Evolutionary conservation across 2,329 filamentous ascomycete genomes (phyloP).

Genomic region (Cladosporium sp.): DNA sequence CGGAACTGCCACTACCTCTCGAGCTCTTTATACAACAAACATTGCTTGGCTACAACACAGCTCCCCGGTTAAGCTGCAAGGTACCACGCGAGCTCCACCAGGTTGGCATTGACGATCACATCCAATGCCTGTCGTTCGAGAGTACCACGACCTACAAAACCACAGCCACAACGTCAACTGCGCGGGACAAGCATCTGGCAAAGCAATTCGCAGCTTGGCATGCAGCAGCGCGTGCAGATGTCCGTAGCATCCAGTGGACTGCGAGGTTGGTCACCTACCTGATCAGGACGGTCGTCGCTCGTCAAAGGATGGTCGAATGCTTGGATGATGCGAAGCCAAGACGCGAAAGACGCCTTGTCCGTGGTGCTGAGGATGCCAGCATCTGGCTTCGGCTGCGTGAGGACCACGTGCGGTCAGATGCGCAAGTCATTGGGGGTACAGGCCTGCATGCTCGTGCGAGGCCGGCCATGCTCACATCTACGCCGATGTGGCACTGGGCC

Average conservation of each 20-base stretch:
- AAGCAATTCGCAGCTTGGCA: constrained; percentile 9
- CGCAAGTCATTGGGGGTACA: constrained; percentile 5
- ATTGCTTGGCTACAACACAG: neutral
- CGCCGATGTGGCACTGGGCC: neutral
- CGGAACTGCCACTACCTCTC: neutral
- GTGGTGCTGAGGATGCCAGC: neutral
- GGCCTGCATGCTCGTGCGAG: neutral
- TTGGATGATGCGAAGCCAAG: constrained; percentile 8
- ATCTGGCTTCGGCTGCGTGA: neutral
- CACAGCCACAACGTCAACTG: constrained; percentile 9
- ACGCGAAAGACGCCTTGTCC: constrained; percentile 1
- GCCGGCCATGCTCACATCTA: neutral
- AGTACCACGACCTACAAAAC: neutral
- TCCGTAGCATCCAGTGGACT: constrained; percentile 4
- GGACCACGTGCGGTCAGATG: constrained; percentile 3
- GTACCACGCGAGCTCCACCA: neutral
- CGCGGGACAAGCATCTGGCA: constrained; percentile 7
- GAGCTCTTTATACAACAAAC: constrained; percentile 7
- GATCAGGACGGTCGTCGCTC: neutral
- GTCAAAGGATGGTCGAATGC: constrained; percentile 3
- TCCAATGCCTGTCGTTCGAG: constrained; percentile 4
- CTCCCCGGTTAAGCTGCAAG: constrained; percentile 7
- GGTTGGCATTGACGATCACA: neutral
- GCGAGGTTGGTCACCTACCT: constrained; percentile 4
- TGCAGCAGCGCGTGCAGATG: constrained; percentile 9